phyloP scores from a whole-genome alignment of 148 eudicot genomes.

The Chenopodium quinoa region DNA sequence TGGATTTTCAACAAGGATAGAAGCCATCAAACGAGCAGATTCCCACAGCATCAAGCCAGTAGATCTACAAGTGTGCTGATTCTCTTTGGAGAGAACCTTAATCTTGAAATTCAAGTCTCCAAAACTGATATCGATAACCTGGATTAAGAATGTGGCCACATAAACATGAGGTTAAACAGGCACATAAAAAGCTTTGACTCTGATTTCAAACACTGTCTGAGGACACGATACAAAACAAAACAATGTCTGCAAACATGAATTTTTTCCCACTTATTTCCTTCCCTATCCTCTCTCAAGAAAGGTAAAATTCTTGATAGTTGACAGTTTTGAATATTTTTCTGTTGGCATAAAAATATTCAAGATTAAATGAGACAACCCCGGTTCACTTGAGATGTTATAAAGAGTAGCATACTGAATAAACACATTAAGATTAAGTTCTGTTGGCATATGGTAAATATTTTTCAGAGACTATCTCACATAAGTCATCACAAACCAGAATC shows the following conservation, averaged over 20 bases:
- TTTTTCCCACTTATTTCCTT: background rate
- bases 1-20: slow-evolving; percentile 64
- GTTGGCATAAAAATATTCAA: too few relatives aligned
- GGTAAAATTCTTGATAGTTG: background rate
- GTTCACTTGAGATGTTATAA: background rate
- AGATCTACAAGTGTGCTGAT: slow-evolving; percentile 91
- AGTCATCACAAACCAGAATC: background rate
- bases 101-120: slow-evolving; percentile 56
- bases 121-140: slow-evolving; percentile 53
- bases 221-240: too few relatives aligned
- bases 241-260: background rate
- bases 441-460: background rate
- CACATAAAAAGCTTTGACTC: background rate
- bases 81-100: slow-evolving; percentile 67
- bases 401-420: background rate
- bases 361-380: background rate
- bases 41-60: slow-evolving; percentile 98
- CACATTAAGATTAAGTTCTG: background rate
- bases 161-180: background rate
- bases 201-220: background rate
- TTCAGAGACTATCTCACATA: background rate
- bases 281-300: background rate
- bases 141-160: slow-evolving; percentile 12
- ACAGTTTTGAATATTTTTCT: too few relatives aligned
- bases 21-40: slow-evolving; percentile 84